phyloP scores from a whole-genome alignment of 139 green algal genomes.

The Coccomyxa sp. region DNA sequence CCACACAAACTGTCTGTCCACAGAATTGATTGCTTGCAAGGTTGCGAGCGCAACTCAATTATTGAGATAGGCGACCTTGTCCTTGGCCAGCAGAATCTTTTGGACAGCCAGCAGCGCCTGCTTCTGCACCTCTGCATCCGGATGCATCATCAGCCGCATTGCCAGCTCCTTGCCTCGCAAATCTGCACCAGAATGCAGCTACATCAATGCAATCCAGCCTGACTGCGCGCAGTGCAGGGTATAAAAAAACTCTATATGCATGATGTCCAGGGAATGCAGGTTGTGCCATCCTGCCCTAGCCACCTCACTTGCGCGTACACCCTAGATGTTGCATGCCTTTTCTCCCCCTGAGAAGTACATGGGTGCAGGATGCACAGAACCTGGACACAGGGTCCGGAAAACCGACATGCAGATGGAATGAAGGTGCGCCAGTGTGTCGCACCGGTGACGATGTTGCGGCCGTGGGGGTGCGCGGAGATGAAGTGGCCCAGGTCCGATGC shows the following conservation, averaged over 20 bases:
- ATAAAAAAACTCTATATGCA: not conserved
- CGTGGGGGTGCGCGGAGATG: conserved; percentile 71
- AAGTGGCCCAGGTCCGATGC: conserved; percentile 91
- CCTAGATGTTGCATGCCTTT: no score
- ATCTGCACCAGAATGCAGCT: conserved; percentile 30
- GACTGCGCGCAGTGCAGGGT: not conserved
- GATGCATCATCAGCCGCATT: conserved; percentile 90
- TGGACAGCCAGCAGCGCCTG: conserved; percentile 90
- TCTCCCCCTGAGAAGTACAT: no score
- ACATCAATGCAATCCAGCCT: not conserved
- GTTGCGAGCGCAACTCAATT: no score
- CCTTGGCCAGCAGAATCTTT: conserved; percentile 86
- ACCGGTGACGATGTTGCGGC: conserved; percentile 29
- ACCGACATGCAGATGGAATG: not conserved
- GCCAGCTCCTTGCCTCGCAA: conserved; percentile 89
- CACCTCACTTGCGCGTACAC: no score
- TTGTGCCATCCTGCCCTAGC: not conserved
- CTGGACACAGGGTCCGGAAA: not conserved
- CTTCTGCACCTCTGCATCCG: conserved; percentile 87
- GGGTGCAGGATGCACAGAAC: no score
- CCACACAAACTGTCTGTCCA: no score
- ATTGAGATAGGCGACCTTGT: conserved; percentile 59
- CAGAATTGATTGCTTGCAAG: no score
- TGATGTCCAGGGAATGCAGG: not conserved
- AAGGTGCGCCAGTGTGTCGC: not conserved